Percentiles rank a stretch among this genome's conserved stretches.
phyloP scores from a whole-genome alignment of 2,329 filamentous ascomycete species.

The Aspergillus flavus region DNA sequence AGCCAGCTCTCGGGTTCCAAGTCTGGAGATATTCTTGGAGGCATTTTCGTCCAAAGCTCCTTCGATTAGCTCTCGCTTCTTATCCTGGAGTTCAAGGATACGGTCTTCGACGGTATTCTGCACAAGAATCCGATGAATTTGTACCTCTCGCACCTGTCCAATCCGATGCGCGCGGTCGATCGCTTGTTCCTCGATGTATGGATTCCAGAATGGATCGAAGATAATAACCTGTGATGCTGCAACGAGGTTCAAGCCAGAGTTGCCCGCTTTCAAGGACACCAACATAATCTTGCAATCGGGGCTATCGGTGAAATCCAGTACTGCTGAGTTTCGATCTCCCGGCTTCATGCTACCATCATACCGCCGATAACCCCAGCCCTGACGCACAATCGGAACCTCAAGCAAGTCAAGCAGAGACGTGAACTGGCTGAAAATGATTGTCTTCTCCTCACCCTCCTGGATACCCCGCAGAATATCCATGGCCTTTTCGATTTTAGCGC shows the following conservation, averaged over 20 bases:
- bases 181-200: slow-evolving; percentile 88
- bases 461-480: slow-evolving; percentile 64
- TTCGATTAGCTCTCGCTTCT: slow-evolving; percentile 76
- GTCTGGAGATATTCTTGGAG: slow-evolving; percentile 65
- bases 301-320: slow-evolving; percentile 67
- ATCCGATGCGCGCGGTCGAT: slow-evolving; percentile 89
- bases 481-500: slow-evolving; percentile 72
- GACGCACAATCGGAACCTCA: slow-evolving; percentile 68
- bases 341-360: slow-evolving; percentile 78
- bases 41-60: slow-evolving; percentile 78
- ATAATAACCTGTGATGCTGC: slow-evolving; percentile 84
- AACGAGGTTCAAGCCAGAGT: slow-evolving; percentile 83
- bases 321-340: slow-evolving; percentile 65
- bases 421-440: slow-evolving; percentile 81
- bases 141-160: slow-evolving; percentile 73
- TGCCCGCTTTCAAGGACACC: slow-evolving; percentile 77
- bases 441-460: slow-evolving; percentile 65
- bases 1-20: slow-evolving; percentile 67
- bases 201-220: slow-evolving; percentile 93
- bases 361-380: slow-evolving; percentile 62
- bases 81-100: slow-evolving; percentile 75
- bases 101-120: slow-evolving; percentile 82
- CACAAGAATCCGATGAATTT: slow-evolving; percentile 78
- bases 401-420: slow-evolving; percentile 77
- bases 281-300: slow-evolving; percentile 69